Base-by-base conservation (phyloP, 2,329 filamentous ascomycete genomes). In the Thelonectria discophora region DNA sequence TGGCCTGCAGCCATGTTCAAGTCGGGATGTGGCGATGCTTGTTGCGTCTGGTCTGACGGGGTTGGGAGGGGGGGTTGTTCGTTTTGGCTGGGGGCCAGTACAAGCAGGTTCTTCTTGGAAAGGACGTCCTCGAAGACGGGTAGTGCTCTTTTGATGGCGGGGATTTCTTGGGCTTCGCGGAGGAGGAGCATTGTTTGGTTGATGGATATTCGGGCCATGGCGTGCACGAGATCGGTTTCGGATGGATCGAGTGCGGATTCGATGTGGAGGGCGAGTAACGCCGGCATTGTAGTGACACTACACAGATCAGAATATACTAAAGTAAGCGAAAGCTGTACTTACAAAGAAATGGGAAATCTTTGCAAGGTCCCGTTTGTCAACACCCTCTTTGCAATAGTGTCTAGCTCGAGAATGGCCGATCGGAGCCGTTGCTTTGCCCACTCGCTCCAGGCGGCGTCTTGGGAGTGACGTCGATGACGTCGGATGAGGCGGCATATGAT, bases 371-470 rank as follows among this genome's bases (percentile, higher is more conserved):
- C 37, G 6, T 61, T 57, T 2, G 60, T 15, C 2, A 68, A 8
- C 1, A 65, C 48, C 1, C 65, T 58, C 20, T 64, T 64, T 0
- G 47, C 17, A 10, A 68, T 64, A 0, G 48, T 50, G 2, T 68
- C 65, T 3, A 68, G 52, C 17, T 68, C 65, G 7, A 65, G 37
- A 1, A 59, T 59, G 0, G 57, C 63, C 0, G 57, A 37, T 9
- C 57, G 52, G n/a, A 67, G 65, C 2, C 63, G 48, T n/a, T 58
- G 45, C 12, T 62, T 57, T 1, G 65, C 65, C 65, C 65, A 68
- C 13, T 56, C 49, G 1, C 47, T 43, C 8, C 60, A 11, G 0
- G 21, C 13, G 0, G 3, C 40, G 13, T 61, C 42, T 0, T 18
- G 15, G 2, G 53, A 21, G 2, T 49, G 49, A 60, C 60, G 64